A percentile compares a stretch with the other conserved stretches of the same genome.
phyloP scores from a whole-genome alignment of 352 stramenopile genomes.

The Globisporangium splendens region DNA sequence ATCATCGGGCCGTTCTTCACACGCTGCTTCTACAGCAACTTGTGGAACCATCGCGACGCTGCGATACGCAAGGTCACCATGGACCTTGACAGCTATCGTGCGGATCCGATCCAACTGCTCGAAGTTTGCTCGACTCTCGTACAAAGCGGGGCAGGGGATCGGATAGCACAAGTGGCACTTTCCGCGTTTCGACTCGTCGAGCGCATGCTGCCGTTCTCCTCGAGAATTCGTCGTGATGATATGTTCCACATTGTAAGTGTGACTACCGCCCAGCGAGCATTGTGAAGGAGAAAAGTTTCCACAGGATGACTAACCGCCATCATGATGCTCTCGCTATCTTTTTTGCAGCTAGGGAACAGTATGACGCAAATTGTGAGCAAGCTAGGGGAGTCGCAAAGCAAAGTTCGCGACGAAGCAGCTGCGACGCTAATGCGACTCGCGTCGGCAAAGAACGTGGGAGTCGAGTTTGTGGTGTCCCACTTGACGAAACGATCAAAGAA shows the following conservation, averaged over 20 bases:
- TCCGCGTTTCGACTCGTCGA: conserved; percentile 71
- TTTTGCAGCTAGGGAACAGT: conserved; percentile 58
- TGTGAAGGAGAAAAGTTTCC: too few species aligned
- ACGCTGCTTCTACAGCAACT: conserved; percentile 82
- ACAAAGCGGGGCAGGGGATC: conserved; percentile 67
- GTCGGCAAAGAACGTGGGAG: conserved; percentile 59
- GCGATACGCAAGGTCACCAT: conserved; percentile 84
- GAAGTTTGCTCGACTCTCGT: conserved; percentile 65
- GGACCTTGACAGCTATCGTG: conserved; percentile 54
- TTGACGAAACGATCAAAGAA: conserved; percentile 75
- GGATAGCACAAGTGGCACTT: conserved; percentile 71
- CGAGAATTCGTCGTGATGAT: conserved; percentile 46
- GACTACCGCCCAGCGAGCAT: too few species aligned
- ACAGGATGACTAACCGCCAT: too few species aligned
- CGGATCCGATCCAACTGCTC: conserved; percentile 44
- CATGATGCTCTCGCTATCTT: neutral
- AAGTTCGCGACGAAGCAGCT: conserved; percentile 69
- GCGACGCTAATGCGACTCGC: conserved; percentile 40
- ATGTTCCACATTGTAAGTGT: conserved; percentile 66
- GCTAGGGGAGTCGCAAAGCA: conserved; percentile 64
- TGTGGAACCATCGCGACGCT: conserved; percentile 83
- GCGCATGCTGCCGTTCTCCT: conserved; percentile 46
- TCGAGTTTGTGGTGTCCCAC: conserved; percentile 56
- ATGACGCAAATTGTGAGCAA: conserved; percentile 80
- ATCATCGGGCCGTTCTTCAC: conserved; percentile 78